Conservation (phyloP, 1,284 basidiomycete species). For the Porodaedalea pini region DNA sequence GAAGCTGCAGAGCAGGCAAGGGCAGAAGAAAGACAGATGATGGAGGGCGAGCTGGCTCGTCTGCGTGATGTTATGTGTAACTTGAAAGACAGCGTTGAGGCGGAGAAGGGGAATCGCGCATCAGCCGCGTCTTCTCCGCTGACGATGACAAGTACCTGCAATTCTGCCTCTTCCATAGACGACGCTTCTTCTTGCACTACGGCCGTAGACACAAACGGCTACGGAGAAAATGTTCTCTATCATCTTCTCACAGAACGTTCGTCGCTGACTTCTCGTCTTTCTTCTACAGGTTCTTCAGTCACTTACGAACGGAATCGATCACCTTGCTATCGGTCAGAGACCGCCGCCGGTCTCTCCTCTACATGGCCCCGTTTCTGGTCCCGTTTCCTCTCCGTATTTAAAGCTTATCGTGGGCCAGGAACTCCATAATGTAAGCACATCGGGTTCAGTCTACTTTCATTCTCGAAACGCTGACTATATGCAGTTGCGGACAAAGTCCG, state of each 20-base stretch:
- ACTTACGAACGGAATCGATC: slow-evolving; percentile 16
- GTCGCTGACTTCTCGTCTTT: background rate
- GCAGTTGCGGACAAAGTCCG: background rate
- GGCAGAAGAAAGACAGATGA: slow-evolving; percentile 17
- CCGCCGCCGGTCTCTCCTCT: slow-evolving; percentile 9
- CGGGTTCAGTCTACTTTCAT: background rate
- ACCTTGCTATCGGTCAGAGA: slow-evolving; percentile 7
- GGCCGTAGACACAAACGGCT: background rate
- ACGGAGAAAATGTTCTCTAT: background rate
- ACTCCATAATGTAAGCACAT: background rate
- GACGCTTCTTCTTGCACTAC: slow-evolving; percentile 5
- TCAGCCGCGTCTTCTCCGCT: slow-evolving; percentile 1
- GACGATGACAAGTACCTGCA: slow-evolving; percentile 2
- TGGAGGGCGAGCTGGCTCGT: slow-evolving; percentile 35
- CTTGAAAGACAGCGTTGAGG: slow-evolving; percentile 29
- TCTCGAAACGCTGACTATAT: background rate
- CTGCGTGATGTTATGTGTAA: slow-evolving; percentile 39
- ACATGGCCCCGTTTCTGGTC: background rate
- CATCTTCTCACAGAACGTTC: background rate
- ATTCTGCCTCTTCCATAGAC: slow-evolving; percentile 10
- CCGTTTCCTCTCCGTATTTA: background rate
- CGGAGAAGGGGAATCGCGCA: slow-evolving; percentile 30
- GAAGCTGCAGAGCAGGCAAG: background rate
- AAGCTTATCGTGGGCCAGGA: slow-evolving; percentile 2
- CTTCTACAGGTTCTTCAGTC: slow-evolving; percentile 3